phyloP scores from a whole-genome alignment of 2,329 filamentous ascomycete genomes.

The Cucurbitaria berberidis region DNA sequence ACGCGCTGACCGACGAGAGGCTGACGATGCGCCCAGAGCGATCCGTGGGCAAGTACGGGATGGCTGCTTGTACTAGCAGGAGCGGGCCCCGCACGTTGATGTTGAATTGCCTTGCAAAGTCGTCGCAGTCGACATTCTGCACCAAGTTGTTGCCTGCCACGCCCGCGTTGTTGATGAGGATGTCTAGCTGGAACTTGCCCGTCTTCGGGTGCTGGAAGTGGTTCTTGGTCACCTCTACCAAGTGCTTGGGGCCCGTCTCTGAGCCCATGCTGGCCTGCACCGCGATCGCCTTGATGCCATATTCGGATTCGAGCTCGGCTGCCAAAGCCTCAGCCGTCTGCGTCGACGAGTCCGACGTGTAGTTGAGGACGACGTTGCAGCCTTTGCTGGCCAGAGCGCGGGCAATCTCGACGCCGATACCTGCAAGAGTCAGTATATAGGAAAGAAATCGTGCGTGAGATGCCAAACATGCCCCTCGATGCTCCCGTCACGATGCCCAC shows the following conservation, averaged over 20 bases:
- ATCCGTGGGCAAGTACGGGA: slow-evolving; percentile 72
- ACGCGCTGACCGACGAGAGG: slow-evolving; percentile 64
- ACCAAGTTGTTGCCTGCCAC: slow-evolving; percentile 68
- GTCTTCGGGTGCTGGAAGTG: slow-evolving; percentile 63
- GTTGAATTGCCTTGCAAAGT: slow-evolving; percentile 75
- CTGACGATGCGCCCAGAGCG: slow-evolving; percentile 70
- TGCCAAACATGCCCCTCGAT: slow-evolving; percentile 67
- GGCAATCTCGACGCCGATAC: slow-evolving; percentile 73
- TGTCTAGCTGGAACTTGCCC: slow-evolving; percentile 72
- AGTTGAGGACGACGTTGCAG: slow-evolving; percentile 72
- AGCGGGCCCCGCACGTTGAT: slow-evolving; percentile 85
- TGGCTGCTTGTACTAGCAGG: slow-evolving; percentile 74
- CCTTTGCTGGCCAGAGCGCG: slow-evolving; percentile 77
- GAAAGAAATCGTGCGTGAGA: neutral
- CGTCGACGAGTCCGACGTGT: slow-evolving; percentile 68
- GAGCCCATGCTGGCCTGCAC: slow-evolving; percentile 76
- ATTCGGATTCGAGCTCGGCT: slow-evolving; percentile 59
- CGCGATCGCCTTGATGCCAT: slow-evolving; percentile 66
- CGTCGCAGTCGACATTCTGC: slow-evolving; percentile 65
- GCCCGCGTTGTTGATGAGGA: slow-evolving; percentile 88
- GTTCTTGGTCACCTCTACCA: slow-evolving; percentile 65
- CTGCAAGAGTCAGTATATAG: slow-evolving; percentile 53
- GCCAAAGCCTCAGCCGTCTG: slow-evolving; percentile 61
- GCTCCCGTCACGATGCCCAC: slow-evolving; percentile 80
- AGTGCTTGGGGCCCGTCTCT: slow-evolving; percentile 63